These are phyloP conservation scores for Suhomyces kilbournensis DNA, from an alignment of 805 yeast genomes.

Conservation along the genomic window DNA sequence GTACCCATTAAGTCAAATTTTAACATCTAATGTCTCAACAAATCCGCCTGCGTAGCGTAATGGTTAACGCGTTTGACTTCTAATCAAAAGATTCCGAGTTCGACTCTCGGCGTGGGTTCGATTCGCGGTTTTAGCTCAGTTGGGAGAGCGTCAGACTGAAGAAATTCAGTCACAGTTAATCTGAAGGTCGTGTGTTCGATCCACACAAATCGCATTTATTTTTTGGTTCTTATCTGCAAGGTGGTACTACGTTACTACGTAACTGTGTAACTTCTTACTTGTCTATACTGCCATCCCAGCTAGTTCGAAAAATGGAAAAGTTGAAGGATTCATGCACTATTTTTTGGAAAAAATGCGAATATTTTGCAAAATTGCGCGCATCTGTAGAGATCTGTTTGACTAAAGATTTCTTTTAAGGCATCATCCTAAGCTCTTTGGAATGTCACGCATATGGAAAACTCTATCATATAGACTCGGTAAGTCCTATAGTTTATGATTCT, in stretches of 20 bases:
- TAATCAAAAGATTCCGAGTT: constrained; percentile 65
- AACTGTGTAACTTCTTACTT: too few relatives aligned
- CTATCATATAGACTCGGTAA: too few relatives aligned
- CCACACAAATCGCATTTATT: neutral
- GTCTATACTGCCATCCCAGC: too few relatives aligned
- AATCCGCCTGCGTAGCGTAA: constrained; percentile 55
- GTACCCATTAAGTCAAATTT: too few relatives aligned
- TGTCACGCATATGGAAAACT: too few relatives aligned
- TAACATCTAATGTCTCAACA: neutral
- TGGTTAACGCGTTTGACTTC: constrained; percentile 68
- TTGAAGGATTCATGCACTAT: too few relatives aligned
- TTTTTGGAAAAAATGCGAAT: too few relatives aligned
- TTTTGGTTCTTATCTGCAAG: neutral
- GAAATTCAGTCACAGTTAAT: constrained; percentile 36
- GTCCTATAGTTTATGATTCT: too few relatives aligned
- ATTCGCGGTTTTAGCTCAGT: constrained; percentile 32
- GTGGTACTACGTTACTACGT: neutral
- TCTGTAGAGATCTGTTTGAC: too few relatives aligned
- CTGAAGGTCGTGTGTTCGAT: constrained; percentile 24
- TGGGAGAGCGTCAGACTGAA: constrained; percentile 39
- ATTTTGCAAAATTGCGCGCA: neutral
- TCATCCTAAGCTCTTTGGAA: too few relatives aligned
- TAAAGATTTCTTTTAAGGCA: too few relatives aligned
- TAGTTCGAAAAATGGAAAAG: too few relatives aligned
- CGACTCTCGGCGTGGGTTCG: constrained; percentile 52